These are phyloP conservation scores for Chlorociboria aeruginascens DNA, from an alignment of 495 filamentous ascomycete species.

Conservation along the genomic window DNA sequence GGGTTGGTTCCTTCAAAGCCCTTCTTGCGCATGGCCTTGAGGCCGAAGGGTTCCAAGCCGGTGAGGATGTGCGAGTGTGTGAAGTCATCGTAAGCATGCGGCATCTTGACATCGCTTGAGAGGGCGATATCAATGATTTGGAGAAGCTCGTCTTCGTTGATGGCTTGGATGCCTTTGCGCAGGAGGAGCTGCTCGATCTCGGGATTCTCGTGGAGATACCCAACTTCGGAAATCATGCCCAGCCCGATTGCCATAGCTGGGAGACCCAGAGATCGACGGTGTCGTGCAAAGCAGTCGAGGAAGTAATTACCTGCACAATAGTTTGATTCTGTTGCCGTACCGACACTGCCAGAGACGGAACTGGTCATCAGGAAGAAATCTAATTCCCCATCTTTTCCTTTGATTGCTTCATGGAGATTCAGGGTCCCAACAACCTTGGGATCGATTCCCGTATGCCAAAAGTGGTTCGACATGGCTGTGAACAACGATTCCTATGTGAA, in stretches of 20 bases:
- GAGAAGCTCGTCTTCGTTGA: slow-evolving; percentile 5
- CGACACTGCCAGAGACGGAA: slow-evolving; percentile 45
- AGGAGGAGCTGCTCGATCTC: slow-evolving; percentile 1
- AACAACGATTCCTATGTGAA: not conserved
- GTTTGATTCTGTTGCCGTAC: slow-evolving; percentile 44
- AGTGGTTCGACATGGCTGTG: not conserved
- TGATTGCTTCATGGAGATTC: slow-evolving; percentile 42
- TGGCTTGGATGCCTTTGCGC: slow-evolving; percentile 11
- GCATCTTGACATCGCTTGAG: not conserved
- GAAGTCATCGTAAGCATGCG: slow-evolving; percentile 9
- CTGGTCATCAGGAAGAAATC: slow-evolving; percentile 60
- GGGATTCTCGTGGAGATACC: slow-evolving; percentile 11
- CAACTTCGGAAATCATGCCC: slow-evolving; percentile 28
- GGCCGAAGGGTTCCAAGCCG: not conserved
- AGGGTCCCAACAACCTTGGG: slow-evolving; percentile 42
- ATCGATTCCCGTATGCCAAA: slow-evolving; percentile 30
- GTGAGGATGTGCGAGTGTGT: not conserved
- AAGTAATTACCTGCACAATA: slow-evolving; percentile 53
- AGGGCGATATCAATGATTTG: not conserved
- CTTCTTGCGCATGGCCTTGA: not conserved
- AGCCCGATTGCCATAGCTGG: slow-evolving; percentile 41
- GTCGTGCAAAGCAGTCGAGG: slow-evolving; percentile 34
- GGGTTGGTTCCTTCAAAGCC: not conserved
- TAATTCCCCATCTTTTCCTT: slow-evolving; percentile 21
- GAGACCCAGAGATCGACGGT: slow-evolving; percentile 31